Conservation (phyloP, 2,329 filamentous ascomycete genomes). For the Arachnopeziza araneosa region DNA sequence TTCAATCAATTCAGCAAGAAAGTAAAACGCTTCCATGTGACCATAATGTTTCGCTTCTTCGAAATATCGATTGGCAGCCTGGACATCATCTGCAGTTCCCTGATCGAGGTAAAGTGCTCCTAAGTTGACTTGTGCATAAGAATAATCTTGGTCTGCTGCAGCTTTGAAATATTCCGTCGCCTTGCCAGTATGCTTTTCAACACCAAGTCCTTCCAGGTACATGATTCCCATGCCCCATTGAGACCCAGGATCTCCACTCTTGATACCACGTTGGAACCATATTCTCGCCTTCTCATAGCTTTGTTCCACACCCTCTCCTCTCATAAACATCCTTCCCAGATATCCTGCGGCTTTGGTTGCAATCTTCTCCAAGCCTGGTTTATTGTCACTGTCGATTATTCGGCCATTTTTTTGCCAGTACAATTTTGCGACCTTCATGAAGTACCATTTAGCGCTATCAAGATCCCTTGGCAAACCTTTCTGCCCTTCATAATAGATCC, state of each 20-base stretch:
- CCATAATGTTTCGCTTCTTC: constrained; percentile 63
- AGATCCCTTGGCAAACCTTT: constrained; percentile 56
- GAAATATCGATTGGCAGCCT: constrained; percentile 58
- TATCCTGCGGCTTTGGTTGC: constrained; percentile 66
- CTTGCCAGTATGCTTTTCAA: constrained; percentile 53
- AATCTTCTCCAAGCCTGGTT: constrained; percentile 53
- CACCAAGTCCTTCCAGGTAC: constrained; percentile 62
- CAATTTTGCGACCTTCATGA: constrained; percentile 59
- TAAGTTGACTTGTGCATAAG: constrained; percentile 60
- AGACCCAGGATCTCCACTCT: constrained; percentile 58
- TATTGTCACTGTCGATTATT: constrained; percentile 50
- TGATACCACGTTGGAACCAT: constrained; percentile 64
- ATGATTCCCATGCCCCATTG: constrained; percentile 67
- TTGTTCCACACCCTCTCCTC: constrained; percentile 64
- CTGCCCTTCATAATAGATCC: constrained; percentile 65
- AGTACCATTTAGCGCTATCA: constrained; percentile 60
- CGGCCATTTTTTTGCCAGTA: constrained; percentile 65
- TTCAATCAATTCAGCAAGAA: constrained; percentile 63
- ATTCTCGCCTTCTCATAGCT: constrained; percentile 57
- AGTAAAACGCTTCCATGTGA: constrained; percentile 68
- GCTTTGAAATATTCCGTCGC: constrained; percentile 61
- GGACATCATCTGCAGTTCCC: constrained; percentile 41
- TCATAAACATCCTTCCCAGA: constrained; percentile 65
- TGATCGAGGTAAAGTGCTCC: constrained; percentile 67
- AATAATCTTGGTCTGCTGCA: constrained; percentile 62